Evolutionary conservation across 805 yeast genomes (phyloP).

Genomic region (Saccharomyces mikatae): DNA sequence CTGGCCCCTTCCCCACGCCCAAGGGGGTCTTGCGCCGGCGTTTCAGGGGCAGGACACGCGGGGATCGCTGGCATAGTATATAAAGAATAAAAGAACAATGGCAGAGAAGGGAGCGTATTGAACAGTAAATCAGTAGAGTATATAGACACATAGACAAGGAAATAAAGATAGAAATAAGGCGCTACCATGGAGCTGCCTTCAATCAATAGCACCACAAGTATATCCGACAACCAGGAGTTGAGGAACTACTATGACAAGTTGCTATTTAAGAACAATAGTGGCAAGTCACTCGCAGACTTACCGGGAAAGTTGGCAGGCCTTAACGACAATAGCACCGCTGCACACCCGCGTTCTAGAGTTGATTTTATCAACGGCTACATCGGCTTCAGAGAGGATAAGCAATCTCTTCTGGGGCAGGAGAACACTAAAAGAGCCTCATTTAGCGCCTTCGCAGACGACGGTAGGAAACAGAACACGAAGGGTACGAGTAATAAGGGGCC

Average conservation of each 20-base stretch:
- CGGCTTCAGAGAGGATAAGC: neutral
- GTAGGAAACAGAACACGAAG: neutral
- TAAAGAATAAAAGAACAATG: neutral
- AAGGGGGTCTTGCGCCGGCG: neutral
- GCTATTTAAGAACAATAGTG: slow-evolving; percentile 27
- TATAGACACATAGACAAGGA: neutral
- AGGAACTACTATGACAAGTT: slow-evolving; percentile 29
- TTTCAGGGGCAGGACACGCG: neutral
- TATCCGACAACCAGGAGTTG: slow-evolving; percentile 29
- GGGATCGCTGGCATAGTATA: neutral
- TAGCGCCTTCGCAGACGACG: neutral
- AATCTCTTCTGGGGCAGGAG: neutral
- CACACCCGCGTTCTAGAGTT: neutral
- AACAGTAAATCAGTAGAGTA: neutral
- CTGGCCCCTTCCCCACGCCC: neutral
- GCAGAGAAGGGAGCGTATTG: neutral
- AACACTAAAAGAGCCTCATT: neutral
- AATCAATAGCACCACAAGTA: slow-evolving; percentile 29
- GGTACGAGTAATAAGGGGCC: slow-evolving; percentile 2
- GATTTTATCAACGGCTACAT: neutral
- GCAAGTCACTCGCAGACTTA: slow-evolving; percentile 28
- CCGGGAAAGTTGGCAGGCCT: slow-evolving; percentile 10
- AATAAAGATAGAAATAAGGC: neutral
- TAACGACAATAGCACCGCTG: neutral
- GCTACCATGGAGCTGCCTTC: slow-evolving; percentile 26